Percentiles rank a stretch among this genome's conserved stretches.
phyloP scores from a whole-genome alignment of 768 basidiomycete species.

The Podaxis carcinomalis region DNA sequence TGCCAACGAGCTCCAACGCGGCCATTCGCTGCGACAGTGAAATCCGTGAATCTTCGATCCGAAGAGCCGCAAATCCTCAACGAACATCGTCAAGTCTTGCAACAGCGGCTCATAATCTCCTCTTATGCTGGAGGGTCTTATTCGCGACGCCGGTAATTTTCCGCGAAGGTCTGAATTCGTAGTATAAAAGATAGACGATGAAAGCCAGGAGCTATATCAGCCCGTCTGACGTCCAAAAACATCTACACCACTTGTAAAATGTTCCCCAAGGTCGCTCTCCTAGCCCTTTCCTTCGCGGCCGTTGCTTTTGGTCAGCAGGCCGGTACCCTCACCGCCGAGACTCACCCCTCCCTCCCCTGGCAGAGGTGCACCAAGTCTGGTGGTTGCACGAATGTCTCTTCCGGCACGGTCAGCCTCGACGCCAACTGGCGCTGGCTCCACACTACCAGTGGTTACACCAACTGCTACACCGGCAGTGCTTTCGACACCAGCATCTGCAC shows the following conservation, averaged over 20 bases:
- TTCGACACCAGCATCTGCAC: conserved; percentile 33
- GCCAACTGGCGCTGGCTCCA: conserved; percentile 42
- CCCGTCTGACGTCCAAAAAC: background rate
- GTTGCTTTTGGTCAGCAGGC: conserved; percentile 36
- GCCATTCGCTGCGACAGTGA: background rate
- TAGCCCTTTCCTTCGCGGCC: conserved; percentile 23
- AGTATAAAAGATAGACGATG: background rate
- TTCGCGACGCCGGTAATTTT: background rate
- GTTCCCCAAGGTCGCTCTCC: conserved; percentile 17
- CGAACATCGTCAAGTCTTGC: background rate
- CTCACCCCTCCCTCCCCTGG: conserved; percentile 34
- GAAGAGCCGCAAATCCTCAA: background rate
- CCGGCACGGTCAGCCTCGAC: conserved; percentile 33
- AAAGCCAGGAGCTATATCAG: background rate
- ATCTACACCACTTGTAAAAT: background rate
- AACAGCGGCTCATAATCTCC: background rate
- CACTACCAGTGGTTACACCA: conserved; percentile 19
- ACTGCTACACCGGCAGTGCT: conserved; percentile 27
- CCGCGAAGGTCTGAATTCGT: background rate
- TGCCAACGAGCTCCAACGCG: background rate
- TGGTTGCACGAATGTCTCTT: conserved; percentile 22
- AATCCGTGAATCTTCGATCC: background rate
- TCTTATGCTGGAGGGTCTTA: background rate
- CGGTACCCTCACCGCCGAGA: conserved; percentile 37
- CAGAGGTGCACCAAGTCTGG: conserved; percentile 33